Evolutionary conservation across 1,284 basidiomycete genomes (phyloP).

Genomic region (Rugiboletus extremiorientalis): DNA sequence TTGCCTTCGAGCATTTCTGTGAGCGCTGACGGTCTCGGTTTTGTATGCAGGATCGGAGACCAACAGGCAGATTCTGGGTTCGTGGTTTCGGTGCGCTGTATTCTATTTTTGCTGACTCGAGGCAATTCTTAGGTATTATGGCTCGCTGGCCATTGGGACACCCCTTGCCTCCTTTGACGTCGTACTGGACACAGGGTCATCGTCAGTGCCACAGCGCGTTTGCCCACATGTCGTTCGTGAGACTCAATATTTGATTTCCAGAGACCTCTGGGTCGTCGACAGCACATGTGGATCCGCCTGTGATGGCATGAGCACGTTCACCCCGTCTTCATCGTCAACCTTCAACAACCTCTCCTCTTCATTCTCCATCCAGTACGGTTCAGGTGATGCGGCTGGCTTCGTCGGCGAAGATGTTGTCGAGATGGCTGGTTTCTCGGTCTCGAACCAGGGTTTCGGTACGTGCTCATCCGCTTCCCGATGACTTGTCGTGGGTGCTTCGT

Average conservation of each 20-base stretch:
- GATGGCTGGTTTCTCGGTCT: slow-evolving; percentile 45
- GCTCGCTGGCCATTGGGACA: slow-evolving; percentile 43
- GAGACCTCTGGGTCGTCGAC: slow-evolving; percentile 28
- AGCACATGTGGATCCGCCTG: slow-evolving; percentile 20
- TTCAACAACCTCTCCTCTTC: slow-evolving; percentile 24
- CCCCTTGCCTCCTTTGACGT: slow-evolving; percentile 40
- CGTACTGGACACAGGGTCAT: slow-evolving; percentile 59
- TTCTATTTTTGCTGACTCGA: slow-evolving; percentile 2
- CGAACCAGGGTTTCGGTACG: slow-evolving; percentile 42
- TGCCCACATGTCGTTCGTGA: neutral
- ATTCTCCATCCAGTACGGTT: slow-evolving; percentile 25
- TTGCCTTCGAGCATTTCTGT: neutral
- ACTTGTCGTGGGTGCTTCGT: neutral
- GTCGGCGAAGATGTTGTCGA: slow-evolving; percentile 41
- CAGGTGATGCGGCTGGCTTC: slow-evolving; percentile 31
- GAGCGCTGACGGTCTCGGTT: slow-evolving; percentile 4
- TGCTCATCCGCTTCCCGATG: slow-evolving; percentile 9
- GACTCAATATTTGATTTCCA: neutral
- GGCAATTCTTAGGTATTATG: slow-evolving; percentile 35
- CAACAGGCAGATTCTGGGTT: slow-evolving; percentile 29
- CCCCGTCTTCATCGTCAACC: slow-evolving; percentile 27
- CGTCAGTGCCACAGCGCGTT: slow-evolving; percentile 28
- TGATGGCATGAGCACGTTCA: slow-evolving; percentile 5
- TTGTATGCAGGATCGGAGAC: slow-evolving; percentile 22
- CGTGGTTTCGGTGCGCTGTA: slow-evolving; percentile 1